Evolutionary conservation across 2,329 filamentous ascomycete genomes (phyloP).

Genomic region (Sarocladium brachiariae): DNA sequence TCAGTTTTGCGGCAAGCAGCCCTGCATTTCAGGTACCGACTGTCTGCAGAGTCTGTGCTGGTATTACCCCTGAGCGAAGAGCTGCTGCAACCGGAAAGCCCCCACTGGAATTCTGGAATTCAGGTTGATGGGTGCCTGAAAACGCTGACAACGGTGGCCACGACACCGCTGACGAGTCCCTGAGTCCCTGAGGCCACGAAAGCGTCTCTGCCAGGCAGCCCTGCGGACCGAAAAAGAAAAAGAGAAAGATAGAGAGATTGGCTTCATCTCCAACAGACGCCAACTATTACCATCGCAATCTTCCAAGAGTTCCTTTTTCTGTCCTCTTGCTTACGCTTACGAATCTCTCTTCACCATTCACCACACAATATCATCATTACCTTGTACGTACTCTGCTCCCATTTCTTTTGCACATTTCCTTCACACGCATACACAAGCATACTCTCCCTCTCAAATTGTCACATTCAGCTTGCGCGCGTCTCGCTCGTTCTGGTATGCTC

Average conservation of each 20-base stretch:
- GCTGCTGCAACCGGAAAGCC: not conserved
- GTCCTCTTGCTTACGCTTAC: conserved; percentile 2
- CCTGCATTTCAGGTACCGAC: not conserved
- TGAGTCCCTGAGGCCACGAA: too few species aligned
- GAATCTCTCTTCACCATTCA: conserved; percentile 6
- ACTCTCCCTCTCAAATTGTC: too few species aligned
- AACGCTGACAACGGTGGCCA: not conserved
- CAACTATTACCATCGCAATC: not conserved
- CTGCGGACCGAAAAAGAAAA: not conserved
- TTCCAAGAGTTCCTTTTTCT: conserved; percentile 6
- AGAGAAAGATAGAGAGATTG: not conserved
- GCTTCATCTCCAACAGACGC: not conserved
- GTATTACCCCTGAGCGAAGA: not conserved
- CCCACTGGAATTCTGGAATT: not conserved
- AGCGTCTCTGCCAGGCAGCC: too few species aligned
- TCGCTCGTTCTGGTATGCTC: conserved; percentile 8
- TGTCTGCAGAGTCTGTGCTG: not conserved
- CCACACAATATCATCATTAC: conserved; percentile 8
- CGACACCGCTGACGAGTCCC: not conserved
- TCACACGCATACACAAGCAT: too few species aligned
- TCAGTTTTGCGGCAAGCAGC: not conserved
- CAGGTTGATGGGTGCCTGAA: not conserved
- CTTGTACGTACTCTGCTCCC: conserved; percentile 6
- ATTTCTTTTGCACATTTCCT: not conserved
- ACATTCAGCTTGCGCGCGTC: too few species aligned